Base-by-base conservation (phyloP, 345 rosid species). In the Draba incana region DNA sequence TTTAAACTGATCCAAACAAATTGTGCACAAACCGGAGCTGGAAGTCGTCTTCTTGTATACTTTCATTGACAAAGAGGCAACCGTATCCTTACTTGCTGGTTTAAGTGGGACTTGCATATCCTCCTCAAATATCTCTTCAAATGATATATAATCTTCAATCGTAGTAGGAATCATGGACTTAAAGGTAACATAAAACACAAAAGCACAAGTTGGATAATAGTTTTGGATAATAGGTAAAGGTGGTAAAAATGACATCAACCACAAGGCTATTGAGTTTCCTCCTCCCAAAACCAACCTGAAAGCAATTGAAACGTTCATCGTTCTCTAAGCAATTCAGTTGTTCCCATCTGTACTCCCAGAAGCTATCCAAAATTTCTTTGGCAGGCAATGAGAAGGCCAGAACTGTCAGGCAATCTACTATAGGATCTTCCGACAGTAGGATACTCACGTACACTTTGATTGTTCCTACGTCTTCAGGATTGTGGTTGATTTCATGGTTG, bases 391-490 rank as follows among this genome's bases (percentile, higher is more conserved):
- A 56, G 61, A 28, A 28, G 5, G 31, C 4, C 5, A 28, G 31
- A 3, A 28, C 31, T 28, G 31, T 4, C 5, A 2, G 30, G 30
- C 31, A 28, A 52, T 28, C 38, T 53, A 31, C 7, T 52, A 10
- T 55, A 20, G 44, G 44, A 56, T 56, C 0, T 8, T 15, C 42
- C 8, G 24, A n/a, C 24, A 33, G 0, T 14, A n/a, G n/a, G 24
- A 55, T 55, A 15, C 27, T 55, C 43, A 2, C 60, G 16, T 33
- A 33, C 13, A 55, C 60, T 31, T 54, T 54, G 59, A 54, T 54
- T 54, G 42, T 14, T 33, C 42, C 25, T 14, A 25, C 59, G 59
- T 54, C 59, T 54, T 54, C 59, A 14, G 25, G 59, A 20, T 20
- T 27, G 30, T 27, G 3, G 30, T 27, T 4, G 30, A 27, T 27